Evolutionary conservation across 768 basidiomycete species (phyloP).

Genomic region (Megacollybia marginata): DNA sequence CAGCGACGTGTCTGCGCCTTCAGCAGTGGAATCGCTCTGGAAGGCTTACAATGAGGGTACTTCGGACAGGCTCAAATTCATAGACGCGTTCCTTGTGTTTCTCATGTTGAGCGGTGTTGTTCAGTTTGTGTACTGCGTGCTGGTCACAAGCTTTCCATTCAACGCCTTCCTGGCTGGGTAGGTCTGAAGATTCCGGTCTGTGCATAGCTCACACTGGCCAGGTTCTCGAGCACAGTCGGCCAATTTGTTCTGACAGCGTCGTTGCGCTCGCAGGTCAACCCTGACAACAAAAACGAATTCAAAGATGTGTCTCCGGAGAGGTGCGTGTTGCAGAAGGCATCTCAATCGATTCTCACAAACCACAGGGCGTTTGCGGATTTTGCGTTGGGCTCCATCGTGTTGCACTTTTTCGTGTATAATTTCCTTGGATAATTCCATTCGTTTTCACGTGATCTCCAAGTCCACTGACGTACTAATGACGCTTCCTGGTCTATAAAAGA

Average conservation of each 20-base stretch:
- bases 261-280: slow-evolving; percentile 87
- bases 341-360: not conserved
- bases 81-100: slow-evolving; percentile 90
- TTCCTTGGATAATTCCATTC: slow-evolving; percentile 67
- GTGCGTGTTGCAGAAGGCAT: slow-evolving; percentile 35
- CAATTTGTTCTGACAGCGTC: slow-evolving; percentile 96
- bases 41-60: slow-evolving; percentile 74
- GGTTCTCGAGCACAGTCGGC: slow-evolving; percentile 89
- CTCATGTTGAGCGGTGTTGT: slow-evolving; percentile 83
- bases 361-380: slow-evolving; percentile 95
- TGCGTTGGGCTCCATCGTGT: slow-evolving; percentile 85
- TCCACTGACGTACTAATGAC: too few relatives aligned
- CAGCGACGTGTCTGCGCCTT: slow-evolving; percentile 10
- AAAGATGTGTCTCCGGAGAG: slow-evolving; percentile 90
- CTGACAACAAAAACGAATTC: slow-evolving; percentile 74
- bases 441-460: too few relatives aligned
- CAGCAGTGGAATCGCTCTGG: slow-evolving; percentile 54
- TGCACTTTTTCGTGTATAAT: slow-evolving; percentile 98
- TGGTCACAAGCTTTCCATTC: slow-evolving; percentile 92
- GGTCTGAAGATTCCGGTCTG: slow-evolving; percentile 18
- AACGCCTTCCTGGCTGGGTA: slow-evolving; percentile 97
- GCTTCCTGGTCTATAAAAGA: too few relatives aligned
- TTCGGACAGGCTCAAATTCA: slow-evolving; percentile 80
- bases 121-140: slow-evolving; percentile 88
- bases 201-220: slow-evolving; percentile 20